Base-by-base conservation (phyloP, 1,284 basidiomycete genomes). In the Trichosporon asahii region DNA sequence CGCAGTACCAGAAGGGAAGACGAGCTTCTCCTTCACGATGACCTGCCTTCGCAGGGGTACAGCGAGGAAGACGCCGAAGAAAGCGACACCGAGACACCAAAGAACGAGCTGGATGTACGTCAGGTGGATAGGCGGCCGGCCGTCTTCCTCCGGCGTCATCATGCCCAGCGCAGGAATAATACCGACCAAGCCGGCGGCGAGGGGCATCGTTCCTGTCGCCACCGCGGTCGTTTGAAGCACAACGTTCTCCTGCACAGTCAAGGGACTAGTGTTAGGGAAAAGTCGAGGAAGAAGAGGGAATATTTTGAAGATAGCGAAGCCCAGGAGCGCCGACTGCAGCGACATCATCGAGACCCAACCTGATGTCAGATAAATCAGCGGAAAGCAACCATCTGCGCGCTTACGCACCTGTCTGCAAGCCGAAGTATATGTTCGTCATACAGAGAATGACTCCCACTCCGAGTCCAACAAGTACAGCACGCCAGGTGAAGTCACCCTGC, bases 191-290 rank as follows among this genome's bases (percentile, higher is more conserved):
- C 95, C 95, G 3, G 95, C 95, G 7, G 94, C 93, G 23, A 98
- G 86, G 12, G 95, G 94, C 90, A 97, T 94, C 0, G 85, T 85
- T 0, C 86, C 86, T 12, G 93, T 95, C 4, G 95, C 94, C 1
- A 95, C 95, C 0, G 96, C 94, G 0, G 94, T 96, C 0, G 95
- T 97, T 81, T 98, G 96, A 6, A 98, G 87, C 0, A 98, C 91
- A 35, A 96, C 91, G 74, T 96, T 93, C 80, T 97, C 94, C 82
- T 94, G 92, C 0, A 93, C 89, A 11, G 90, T 90, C 35, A 98
- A 87, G 0, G 92, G 78, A 11, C 73, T 71, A 61, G 69, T 63
- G 4, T 49, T 29, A 0, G 72, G 76, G 69, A 84, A 80, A 29
- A 83, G 74, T 12, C 71, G 86, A 0, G 89, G 89, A 18, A 92